Evolutionary conservation across 768 basidiomycete species (phyloP), one percentile per base, ranked within the genome.

Genomic region (Mycena maculata): DNA sequence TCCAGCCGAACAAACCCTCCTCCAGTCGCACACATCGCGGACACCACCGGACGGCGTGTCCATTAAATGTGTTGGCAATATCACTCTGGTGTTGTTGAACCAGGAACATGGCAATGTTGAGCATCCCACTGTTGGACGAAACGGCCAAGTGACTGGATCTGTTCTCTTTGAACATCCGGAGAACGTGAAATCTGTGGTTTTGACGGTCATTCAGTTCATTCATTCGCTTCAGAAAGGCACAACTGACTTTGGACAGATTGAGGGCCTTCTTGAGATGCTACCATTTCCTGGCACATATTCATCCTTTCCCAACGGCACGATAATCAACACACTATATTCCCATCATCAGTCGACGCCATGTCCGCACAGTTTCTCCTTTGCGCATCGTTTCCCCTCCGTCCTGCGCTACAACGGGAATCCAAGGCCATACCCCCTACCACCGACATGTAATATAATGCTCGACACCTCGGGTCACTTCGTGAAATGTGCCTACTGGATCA

Each of bases 401-500:
- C 53, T 65, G 18, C 55, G 31, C 3, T 31, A 59, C n/a, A 13
- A 53, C n/a, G 49, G 47, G 2, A 28, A 25, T 12, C 18, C 22
- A 11, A 27, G 45, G 28, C 15, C 22, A 11, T 36, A 52, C 33
- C 15, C 28, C 10, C 56, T 65, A 20, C 63, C 63, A 12, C 63
- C 63, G 27, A 58, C 63, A 20, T 59, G 55, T 12, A 23, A 53
- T 22, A 59, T 65, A 36, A 9, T 30, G 4, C 36, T 65, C 41
- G 31, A 38, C 11, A 30, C 25, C 23, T 22, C 31, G 2, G 4
- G 28, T 16, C 13, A 58, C 15, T 65, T 45, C 9, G 23, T 65
- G 22, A 58, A 38, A 52, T 65, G 63, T 13, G 18, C 41, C 39
- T 65, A 65, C 18, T 49, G 49, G 18, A 57, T 65, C 20, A 59